Evolutionary conservation across 1,284 basidiomycete genomes (phyloP).

Genomic region (Erythrobasidium hasegawianum): DNA sequence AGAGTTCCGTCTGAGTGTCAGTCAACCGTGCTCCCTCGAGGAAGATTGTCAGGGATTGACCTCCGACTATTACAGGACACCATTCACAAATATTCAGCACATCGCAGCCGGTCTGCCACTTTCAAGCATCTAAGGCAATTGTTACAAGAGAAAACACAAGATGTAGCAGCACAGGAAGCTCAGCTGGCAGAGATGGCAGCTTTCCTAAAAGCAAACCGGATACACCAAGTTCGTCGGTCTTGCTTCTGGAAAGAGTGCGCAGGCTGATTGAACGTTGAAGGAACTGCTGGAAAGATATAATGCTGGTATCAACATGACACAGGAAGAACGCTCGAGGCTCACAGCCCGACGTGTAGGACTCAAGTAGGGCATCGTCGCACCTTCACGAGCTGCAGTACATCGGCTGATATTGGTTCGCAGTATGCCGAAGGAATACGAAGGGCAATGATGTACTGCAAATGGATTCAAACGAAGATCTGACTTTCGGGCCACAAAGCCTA

Average conservation of each 20-base stretch:
- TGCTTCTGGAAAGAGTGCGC: neutral
- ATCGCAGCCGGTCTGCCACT: conserved; percentile 9
- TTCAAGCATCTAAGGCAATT: conserved; percentile 11
- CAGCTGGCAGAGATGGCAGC: conserved; percentile 20
- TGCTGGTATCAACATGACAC: conserved; percentile 29
- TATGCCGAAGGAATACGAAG: too few relatives aligned
- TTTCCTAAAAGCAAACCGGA: conserved; percentile 17
- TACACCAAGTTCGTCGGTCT: conserved; percentile 12
- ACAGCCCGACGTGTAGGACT: conserved; percentile 33
- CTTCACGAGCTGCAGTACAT: too few relatives aligned
- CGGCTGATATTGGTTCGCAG: too few relatives aligned
- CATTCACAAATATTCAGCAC: conserved; percentile 16
- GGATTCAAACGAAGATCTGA: too few relatives aligned
- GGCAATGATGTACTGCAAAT: too few relatives aligned
- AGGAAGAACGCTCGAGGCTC: conserved; percentile 27
- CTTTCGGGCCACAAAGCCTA: too few relatives aligned
- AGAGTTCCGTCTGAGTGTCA: conserved; percentile 21
- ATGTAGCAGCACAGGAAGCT: conserved; percentile 1
- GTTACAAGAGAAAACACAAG: conserved; percentile 13
- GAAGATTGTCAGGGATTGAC: too few relatives aligned
- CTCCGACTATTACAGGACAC: conserved; percentile 11
- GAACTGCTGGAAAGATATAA: conserved; percentile 30
- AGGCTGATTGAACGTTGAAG: neutral
- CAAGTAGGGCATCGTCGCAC: conserved; percentile 13
- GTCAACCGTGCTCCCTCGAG: neutral